phyloP scores from a whole-genome alignment of 225 moss, liverwort and hornwort species.

The Thuidium tamariscinum region DNA sequence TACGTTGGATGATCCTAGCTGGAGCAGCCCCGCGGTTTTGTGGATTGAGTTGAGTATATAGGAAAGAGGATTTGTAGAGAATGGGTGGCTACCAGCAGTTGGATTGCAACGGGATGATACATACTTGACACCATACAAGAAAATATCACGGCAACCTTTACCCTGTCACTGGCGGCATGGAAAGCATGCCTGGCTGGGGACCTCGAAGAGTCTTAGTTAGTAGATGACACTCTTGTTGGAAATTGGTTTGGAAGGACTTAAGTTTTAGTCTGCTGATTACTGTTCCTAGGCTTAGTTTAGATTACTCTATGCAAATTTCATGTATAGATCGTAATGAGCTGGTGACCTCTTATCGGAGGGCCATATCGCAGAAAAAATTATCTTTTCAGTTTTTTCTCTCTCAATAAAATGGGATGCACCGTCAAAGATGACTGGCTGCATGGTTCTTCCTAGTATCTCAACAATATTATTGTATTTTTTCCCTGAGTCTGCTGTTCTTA shows the following conservation, averaged over 20 bases:
- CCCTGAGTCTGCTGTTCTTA: neutral
- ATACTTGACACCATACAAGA: neutral
- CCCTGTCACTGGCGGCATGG: constrained; percentile 10
- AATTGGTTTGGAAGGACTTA: neutral
- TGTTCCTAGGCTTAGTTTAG: neutral
- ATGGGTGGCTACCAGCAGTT: constrained; percentile 15
- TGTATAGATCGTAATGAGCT: constrained; percentile 18
- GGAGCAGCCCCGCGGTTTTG: constrained; percentile 5
- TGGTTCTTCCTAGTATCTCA: neutral
- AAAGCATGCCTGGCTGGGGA: constrained; percentile 12
- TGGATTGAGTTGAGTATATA: constrained; percentile 2
- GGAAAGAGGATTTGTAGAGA: constrained; percentile 24
- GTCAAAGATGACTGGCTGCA: constrained; percentile 12
- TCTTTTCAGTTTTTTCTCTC: neutral
- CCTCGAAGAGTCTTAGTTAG: constrained; percentile 19
- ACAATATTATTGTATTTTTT: neutral
- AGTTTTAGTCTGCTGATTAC: neutral
- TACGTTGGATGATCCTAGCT: neutral
- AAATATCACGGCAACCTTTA: constrained; percentile 14
- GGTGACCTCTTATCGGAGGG: constrained; percentile 2
- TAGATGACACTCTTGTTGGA: neutral
- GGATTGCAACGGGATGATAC: constrained; percentile 5
- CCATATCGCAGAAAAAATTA: neutral
- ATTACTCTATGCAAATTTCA: constrained; percentile 4
- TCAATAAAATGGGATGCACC: constrained; percentile 21